These are phyloP conservation scores for Pinus taeda DNA, from an alignment of 75 land plant genomes.

Conservation along the genomic window DNA sequence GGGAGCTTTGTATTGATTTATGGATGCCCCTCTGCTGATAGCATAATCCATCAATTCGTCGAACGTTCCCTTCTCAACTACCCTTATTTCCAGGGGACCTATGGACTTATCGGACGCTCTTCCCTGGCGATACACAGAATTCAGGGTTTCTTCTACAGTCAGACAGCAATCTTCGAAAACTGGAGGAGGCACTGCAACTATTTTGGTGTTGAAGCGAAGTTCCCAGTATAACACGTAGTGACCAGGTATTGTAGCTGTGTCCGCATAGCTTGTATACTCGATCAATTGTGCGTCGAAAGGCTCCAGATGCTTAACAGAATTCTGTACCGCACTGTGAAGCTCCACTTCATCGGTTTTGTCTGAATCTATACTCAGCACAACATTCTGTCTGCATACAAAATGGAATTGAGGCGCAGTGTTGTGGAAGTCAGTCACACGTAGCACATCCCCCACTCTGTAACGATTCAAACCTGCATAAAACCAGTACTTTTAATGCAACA, in stretches of 20 bases:
- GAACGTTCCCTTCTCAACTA: slow-evolving; percentile 48
- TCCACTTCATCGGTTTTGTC: slow-evolving; percentile 92
- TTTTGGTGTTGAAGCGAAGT: slow-evolving; percentile 17
- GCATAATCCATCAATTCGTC: slow-evolving; percentile 57
- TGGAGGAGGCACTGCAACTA: slow-evolving; percentile 33
- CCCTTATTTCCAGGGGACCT: slow-evolving; percentile 66
- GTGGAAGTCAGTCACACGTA: slow-evolving; percentile 70
- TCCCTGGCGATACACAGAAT: slow-evolving; percentile 36
- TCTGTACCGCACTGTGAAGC: slow-evolving; percentile 62
- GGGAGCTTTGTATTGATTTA: slow-evolving; percentile 87
- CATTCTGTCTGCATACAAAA: slow-evolving; percentile 68
- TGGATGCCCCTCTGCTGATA: slow-evolving; percentile 62
- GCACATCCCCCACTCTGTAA: slow-evolving; percentile 74
- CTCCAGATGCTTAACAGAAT: slow-evolving; percentile 34
- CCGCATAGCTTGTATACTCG: slow-evolving; percentile 81
- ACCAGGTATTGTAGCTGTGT: slow-evolving; percentile 55
- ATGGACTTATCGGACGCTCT: slow-evolving; percentile 43
- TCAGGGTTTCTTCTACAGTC: slow-evolving; percentile 55
- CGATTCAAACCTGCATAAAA: slow-evolving; percentile 46
- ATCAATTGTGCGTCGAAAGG: slow-evolving; percentile 28
- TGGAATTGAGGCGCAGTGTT: slow-evolving; percentile 66
- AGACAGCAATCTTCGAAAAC: slow-evolving; percentile 74
- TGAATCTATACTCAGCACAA: slow-evolving; percentile 60
- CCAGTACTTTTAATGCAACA: no score
- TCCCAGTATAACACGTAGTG: slow-evolving; percentile 89